phyloP scores from a whole-genome alignment of 495 filamentous ascomycete species.

The Hamigera avellanea region DNA sequence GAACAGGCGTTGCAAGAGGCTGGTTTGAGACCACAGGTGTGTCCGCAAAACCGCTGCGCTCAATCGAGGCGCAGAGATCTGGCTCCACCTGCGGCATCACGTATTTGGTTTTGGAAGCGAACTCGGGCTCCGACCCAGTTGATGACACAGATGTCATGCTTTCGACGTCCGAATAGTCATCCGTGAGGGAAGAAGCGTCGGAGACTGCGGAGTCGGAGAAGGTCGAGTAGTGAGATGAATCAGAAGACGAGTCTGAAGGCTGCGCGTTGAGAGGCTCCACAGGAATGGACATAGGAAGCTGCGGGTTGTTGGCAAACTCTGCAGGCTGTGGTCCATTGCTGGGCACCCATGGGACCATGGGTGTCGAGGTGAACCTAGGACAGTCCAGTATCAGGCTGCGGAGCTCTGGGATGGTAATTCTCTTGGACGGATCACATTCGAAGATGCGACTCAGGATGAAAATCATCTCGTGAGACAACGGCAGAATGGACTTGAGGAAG shows the following conservation, averaged over 20 bases:
- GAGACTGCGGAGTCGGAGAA: slow-evolving; percentile 32
- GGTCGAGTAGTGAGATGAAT: slow-evolving; percentile 27
- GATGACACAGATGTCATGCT: slow-evolving; percentile 29
- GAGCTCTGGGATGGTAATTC: slow-evolving; percentile 78
- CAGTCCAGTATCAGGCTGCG: slow-evolving; percentile 66
- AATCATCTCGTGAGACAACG: slow-evolving; percentile 83
- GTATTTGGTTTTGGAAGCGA: slow-evolving; percentile 17
- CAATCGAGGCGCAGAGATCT: slow-evolving; percentile 5
- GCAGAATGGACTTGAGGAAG: slow-evolving; percentile 88
- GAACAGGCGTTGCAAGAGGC: slow-evolving; percentile 10
- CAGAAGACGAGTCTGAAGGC: slow-evolving; percentile 27
- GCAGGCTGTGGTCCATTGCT: slow-evolving; percentile 15
- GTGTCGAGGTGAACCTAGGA: slow-evolving; percentile 54
- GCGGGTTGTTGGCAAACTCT: slow-evolving; percentile 16
- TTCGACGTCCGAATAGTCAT: slow-evolving; percentile 30
- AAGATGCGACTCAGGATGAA: slow-evolving; percentile 82
- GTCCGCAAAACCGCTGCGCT: slow-evolving; percentile 10
- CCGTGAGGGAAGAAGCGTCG: slow-evolving; percentile 29
- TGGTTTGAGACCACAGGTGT: slow-evolving; percentile 14
- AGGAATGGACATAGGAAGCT: slow-evolving; percentile 17
- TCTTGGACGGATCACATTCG: slow-evolving; percentile 71
- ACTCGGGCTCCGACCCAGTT: slow-evolving; percentile 17
- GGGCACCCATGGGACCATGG: slow-evolving; percentile 20
- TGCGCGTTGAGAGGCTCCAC: slow-evolving; percentile 27
- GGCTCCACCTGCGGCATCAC: slow-evolving; percentile 16